Evolutionary conservation across 2,329 filamentous ascomycete genomes (phyloP).

Genomic region (Arthrobotrys pseudoclavata): DNA sequence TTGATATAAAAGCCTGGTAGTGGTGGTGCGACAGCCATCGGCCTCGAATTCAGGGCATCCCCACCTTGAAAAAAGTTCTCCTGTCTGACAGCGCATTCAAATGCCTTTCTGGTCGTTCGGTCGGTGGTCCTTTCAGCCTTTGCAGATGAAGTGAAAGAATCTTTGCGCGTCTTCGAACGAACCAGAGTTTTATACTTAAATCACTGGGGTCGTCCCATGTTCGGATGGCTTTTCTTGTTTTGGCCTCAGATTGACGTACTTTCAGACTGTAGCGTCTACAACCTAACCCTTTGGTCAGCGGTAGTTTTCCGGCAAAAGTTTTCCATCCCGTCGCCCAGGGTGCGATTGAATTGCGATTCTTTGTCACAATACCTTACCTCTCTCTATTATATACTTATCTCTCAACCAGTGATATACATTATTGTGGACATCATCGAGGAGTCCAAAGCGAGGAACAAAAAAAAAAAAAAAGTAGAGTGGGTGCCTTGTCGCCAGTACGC

Average conservation of each 20-base stretch:
- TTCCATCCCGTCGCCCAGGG: conserved; percentile 20
- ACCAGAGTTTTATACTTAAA: conserved; percentile 43
- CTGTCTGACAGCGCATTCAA: conserved; percentile 39
- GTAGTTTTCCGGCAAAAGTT: conserved; percentile 18
- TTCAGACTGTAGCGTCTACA: conserved; percentile 46
- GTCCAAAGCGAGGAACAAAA: neutral
- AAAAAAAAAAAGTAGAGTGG: neutral
- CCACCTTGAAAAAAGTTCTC: conserved; percentile 28
- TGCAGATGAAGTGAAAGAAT: neutral
- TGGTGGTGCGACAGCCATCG: conserved; percentile 26
- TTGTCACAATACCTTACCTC: neutral
- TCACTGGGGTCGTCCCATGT: conserved; percentile 33
- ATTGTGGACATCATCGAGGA: neutral
- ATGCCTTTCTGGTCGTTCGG: conserved; percentile 13
- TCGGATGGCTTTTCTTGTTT: conserved; percentile 56
- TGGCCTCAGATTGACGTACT: conserved; percentile 51
- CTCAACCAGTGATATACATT: neutral
- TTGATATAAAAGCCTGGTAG: conserved; percentile 36
- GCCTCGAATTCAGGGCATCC: neutral
- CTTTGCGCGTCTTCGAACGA: conserved; percentile 34
- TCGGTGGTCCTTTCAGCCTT: conserved; percentile 11
- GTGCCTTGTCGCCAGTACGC: conserved; percentile 51
- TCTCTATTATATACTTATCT: neutral
- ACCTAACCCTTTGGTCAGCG: conserved; percentile 38
- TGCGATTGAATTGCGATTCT: conserved; percentile 20